A percentile compares a stretch with the other conserved stretches of the same genome.
Conservation (phyloP, 2,329 filamentous ascomycete species). For the Boeremia lycopersici region DNA sequence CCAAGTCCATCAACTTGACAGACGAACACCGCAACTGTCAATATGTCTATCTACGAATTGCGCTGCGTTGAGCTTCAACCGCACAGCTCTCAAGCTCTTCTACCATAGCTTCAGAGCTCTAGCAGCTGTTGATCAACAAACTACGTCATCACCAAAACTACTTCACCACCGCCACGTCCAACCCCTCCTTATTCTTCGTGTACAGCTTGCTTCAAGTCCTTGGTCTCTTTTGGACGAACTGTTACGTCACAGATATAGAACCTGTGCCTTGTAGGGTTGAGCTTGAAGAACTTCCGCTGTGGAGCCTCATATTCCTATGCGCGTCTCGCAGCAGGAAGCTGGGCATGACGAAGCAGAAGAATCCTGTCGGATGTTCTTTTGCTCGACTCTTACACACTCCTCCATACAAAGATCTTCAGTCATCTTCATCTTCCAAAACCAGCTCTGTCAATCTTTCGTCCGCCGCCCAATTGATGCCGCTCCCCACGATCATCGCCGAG, state of each 20-base stretch:
- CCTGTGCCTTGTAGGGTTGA: neutral
- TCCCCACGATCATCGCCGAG: conserved; percentile 79
- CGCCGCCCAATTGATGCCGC: conserved; percentile 79
- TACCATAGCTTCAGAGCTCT: conserved; percentile 5
- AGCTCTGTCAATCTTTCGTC: conserved; percentile 71
- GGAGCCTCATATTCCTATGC: neutral
- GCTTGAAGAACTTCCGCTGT: neutral
- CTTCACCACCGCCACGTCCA: neutral
- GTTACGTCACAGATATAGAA: neutral
- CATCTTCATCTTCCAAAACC: conserved; percentile 70
- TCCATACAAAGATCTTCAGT: conserved; percentile 9
- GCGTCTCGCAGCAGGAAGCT: neutral
- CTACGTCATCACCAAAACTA: conserved; percentile 9
- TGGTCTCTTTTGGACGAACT: neutral
- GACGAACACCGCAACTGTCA: too few species aligned
- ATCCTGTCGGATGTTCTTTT: neutral
- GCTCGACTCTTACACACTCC: neutral
- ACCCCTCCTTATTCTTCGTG: neutral
- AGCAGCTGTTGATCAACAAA: conserved; percentile 22
- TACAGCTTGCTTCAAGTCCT: neutral
- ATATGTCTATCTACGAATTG: too few species aligned
- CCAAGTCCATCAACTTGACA: neutral
- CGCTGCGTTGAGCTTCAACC: neutral
- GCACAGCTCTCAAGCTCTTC: neutral
- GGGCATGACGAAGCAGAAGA: neutral